Base-by-base conservation (phyloP, 208 protist species). In the Wallacemonas sp. region DNA sequence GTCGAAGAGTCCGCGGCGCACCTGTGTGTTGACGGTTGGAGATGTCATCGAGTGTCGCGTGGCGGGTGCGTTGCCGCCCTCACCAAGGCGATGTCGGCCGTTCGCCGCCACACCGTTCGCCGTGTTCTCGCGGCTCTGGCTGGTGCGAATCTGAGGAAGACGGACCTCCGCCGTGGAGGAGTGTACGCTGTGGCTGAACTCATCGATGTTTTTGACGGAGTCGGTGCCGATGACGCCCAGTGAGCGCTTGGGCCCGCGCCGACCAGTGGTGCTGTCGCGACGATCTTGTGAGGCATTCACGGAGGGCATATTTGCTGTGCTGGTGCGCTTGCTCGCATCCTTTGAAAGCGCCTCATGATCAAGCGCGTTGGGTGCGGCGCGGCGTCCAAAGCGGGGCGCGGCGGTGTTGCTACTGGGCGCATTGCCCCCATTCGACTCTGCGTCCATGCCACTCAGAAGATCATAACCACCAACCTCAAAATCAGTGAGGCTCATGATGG, bases 351-450 rank as follows among this genome's bases (percentile, higher is more conserved):
- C 28, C 19, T 58, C 51, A 6, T 58, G 51, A 19, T 58, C 51
- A 8, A 58, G 51, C 26, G 51, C 26, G 30, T 3, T 58, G 17
- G 51, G 51, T 21, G 51, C 30, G 6, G 51, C 51, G 14, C 51
- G 51, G 19, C 51, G 51, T 21, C 51, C 51, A 31, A 58, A 58
- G 51, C 51, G 51, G 0, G 51, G 51, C 3, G 51, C 30, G 51
- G 0, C 24, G 12, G 51, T 21, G 30, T 26, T 58, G 15, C 24
- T 17, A 31, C 9, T 21, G 26, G 51, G 14, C 30, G 5, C 46
- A 11, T 34, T 34, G 24, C 11, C 51, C 4, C 8, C 28, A 5
- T 24, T 5, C 4, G 47, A 14, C 12, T 55, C 47, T 19, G 14
- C 51, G 3, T 58, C 51, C 5, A 58, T 6, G 12, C 8, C 28